A percentile compares a stretch with the other conserved stretches of the same genome.
Evolutionary conservation across 345 rosid genomes (phyloP).

Genomic region (Mercurialis annua): DNA sequence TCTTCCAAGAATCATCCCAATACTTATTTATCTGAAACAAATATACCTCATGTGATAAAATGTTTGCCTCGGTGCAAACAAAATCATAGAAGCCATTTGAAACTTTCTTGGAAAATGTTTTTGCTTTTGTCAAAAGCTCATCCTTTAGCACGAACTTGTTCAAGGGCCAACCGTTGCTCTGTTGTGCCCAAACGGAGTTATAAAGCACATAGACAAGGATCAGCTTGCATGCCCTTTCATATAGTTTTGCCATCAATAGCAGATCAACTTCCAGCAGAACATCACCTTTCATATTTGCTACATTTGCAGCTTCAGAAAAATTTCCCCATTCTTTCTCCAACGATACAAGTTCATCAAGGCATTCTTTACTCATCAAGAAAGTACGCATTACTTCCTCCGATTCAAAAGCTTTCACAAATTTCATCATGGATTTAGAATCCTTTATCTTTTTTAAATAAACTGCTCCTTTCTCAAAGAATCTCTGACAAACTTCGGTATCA

Average conservation of each 20-base stretch:
- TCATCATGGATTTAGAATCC: conserved; percentile 23
- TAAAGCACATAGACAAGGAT: conserved; percentile 32
- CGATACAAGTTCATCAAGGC: conserved; percentile 23
- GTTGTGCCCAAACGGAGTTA: conserved; percentile 41
- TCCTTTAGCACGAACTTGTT: conserved; percentile 32
- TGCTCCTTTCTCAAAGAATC: conserved; percentile 32
- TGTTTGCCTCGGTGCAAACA: conserved; percentile 27
- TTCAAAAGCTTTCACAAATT: conserved; percentile 17
- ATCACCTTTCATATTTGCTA: conserved; percentile 39
- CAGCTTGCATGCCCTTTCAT: conserved; percentile 28
- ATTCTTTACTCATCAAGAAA: conserved; percentile 4
- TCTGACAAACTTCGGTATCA: conserved; percentile 7
- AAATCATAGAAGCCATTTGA: conserved; percentile 25
- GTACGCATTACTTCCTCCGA: conserved; percentile 5
- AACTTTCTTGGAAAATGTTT: conserved; percentile 24
- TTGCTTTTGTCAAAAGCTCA: conserved; percentile 36
- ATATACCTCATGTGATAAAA: conserved; percentile 18
- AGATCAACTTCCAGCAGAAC: conserved; percentile 31
- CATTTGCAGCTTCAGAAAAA: conserved; percentile 18
- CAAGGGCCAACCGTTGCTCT: conserved; percentile 47
- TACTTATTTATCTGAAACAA: conserved; percentile 22
- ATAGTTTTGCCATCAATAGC: conserved; percentile 29
- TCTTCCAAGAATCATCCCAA: conserved; percentile 23
- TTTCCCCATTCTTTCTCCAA: conserved; percentile 25
- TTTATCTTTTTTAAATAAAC: conserved; percentile 16